Conservation (phyloP, 2,329 filamentous ascomycete genomes). For the Cladosporium sp. region DNA sequence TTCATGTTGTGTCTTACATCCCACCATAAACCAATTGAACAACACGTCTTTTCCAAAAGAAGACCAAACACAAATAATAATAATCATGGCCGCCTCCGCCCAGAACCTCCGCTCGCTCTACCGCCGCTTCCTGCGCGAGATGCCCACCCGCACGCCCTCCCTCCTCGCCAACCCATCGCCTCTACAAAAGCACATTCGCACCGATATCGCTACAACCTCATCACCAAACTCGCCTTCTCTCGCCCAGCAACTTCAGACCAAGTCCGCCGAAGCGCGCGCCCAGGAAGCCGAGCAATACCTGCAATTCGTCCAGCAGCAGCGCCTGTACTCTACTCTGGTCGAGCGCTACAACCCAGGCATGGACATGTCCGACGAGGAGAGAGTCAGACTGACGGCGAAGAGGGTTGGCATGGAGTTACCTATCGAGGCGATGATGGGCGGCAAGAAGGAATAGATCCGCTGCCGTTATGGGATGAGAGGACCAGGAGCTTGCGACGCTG, state of each 20-base stretch:
- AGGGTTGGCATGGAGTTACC: slow-evolving; percentile 91
- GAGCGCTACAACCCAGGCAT: slow-evolving; percentile 95
- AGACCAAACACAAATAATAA: not conserved
- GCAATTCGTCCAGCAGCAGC: slow-evolving; percentile 81
- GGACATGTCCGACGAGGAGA: slow-evolving; percentile 81
- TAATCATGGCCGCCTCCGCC: slow-evolving; percentile 41
- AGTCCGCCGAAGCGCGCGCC: slow-evolving; percentile 29
- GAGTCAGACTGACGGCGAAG: slow-evolving; percentile 78
- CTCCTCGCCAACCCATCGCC: slow-evolving; percentile 62
- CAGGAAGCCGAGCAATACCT: slow-evolving; percentile 75
- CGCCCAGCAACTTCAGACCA: slow-evolving; percentile 14
- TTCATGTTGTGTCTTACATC: not conserved
- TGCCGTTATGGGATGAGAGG: not conserved
- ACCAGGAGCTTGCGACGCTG: not conserved
- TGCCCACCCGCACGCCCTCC: slow-evolving; percentile 67
- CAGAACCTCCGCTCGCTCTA: slow-evolving; percentile 73
- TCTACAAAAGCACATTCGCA: slow-evolving; percentile 69
- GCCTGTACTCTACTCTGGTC: slow-evolving; percentile 75
- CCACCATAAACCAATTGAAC: not conserved
- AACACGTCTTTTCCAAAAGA: not conserved
- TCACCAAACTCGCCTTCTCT: slow-evolving; percentile 41
- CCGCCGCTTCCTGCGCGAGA: slow-evolving; percentile 83
- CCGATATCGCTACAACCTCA: slow-evolving; percentile 54
- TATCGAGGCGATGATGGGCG: slow-evolving; percentile 47
- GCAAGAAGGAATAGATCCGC: not conserved